These are phyloP conservation scores for Monilinia fructicola DNA, from an alignment of 2,329 filamentous ascomycete species.

Conservation along the genomic window DNA sequence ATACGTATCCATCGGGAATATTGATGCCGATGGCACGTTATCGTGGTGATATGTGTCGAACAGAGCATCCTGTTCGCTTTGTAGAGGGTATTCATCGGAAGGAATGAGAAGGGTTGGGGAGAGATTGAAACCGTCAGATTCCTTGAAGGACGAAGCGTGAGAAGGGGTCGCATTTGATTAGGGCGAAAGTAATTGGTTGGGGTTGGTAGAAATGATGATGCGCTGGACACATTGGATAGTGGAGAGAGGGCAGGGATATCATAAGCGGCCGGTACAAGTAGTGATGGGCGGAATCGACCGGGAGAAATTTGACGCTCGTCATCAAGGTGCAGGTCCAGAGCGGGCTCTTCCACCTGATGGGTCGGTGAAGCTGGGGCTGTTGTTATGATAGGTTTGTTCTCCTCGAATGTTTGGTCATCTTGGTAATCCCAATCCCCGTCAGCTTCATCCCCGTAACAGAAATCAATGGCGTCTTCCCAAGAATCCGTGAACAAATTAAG, in stretches of 20 bases:
- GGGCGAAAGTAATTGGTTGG: conserved; percentile 34
- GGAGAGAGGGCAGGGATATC: conserved; percentile 40
- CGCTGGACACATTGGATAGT: conserved; percentile 34
- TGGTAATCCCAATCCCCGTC: conserved; percentile 67
- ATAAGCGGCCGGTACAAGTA: conserved; percentile 34
- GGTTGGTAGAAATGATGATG: conserved; percentile 27
- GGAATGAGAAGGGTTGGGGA: conserved; percentile 65
- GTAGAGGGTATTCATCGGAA: conserved; percentile 53
- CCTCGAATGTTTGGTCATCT: conserved; percentile 60
- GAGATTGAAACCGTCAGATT: conserved; percentile 58
- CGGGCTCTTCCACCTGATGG: conserved; percentile 24
- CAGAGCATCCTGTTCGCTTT: conserved; percentile 46
- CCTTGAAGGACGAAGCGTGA: conserved; percentile 55
- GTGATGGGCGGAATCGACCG: conserved; percentile 39
- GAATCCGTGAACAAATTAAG: conserved; percentile 40
- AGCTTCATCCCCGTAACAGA: conserved; percentile 67
- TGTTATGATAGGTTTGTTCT: conserved; percentile 39
- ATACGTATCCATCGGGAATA: conserved; percentile 35
- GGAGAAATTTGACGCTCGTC: conserved; percentile 31
- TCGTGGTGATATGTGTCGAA: conserved; percentile 36
- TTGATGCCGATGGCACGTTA: conserved; percentile 29
- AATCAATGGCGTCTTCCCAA: conserved; percentile 71
- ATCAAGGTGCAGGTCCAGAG: conserved; percentile 31
- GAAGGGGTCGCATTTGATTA: conserved; percentile 39
- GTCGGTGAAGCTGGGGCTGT: conserved; percentile 36